phyloP scores from a whole-genome alignment of 257 asterid genomes.

The Solanum microdontum region DNA sequence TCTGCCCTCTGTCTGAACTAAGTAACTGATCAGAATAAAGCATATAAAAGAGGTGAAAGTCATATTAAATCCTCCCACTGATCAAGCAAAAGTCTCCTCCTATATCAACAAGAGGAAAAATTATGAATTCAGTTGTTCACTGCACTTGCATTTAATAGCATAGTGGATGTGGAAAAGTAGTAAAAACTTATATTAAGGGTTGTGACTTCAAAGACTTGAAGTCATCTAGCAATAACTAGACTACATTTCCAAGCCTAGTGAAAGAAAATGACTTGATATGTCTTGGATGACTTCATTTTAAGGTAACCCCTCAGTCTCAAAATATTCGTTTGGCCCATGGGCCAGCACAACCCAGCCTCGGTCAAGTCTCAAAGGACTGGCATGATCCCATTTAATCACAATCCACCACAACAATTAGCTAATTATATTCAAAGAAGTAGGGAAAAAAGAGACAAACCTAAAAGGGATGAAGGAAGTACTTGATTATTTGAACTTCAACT shows the following conservation, averaged over 20 bases:
- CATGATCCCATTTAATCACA: background rate
- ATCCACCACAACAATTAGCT: background rate
- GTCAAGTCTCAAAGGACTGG: background rate
- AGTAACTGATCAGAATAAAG: background rate
- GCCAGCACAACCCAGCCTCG: background rate
- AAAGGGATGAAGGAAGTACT: too few relatives aligned
- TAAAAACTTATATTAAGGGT: background rate
- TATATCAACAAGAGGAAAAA: background rate
- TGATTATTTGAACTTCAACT: too few relatives aligned
- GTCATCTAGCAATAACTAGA: background rate
- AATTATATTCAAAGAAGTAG: accelerated
- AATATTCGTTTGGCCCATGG: background rate
- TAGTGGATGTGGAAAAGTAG: background rate
- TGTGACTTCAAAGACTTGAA: background rate
- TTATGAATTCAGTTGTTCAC: background rate
- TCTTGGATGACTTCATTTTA: background rate
- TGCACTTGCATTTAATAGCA: background rate
- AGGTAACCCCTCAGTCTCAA: background rate
- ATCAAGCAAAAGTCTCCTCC: too few relatives aligned
- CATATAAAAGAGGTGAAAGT: background rate
- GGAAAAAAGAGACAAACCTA: too few relatives aligned
- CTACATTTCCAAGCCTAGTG: background rate
- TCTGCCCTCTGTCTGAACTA: background rate
- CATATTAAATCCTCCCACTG: background rate
- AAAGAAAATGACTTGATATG: background rate